A percentile compares a stretch with the other conserved stretches of the same genome.
Evolutionary conservation across 2,329 filamentous ascomycete genomes (phyloP).

Genomic region (Botrytis medusae): DNA sequence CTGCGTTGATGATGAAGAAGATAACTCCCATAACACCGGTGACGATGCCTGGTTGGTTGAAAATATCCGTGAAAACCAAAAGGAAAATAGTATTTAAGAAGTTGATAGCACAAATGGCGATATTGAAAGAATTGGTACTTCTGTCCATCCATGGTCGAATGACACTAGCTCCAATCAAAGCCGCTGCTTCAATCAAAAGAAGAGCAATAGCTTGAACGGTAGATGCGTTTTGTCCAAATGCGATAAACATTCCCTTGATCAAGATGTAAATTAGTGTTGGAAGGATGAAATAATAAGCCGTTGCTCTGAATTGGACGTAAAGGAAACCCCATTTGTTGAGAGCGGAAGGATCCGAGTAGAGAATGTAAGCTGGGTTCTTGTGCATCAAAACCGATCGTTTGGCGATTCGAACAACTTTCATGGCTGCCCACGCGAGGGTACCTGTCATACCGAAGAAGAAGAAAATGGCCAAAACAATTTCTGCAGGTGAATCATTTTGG

Average conservation of each 20-base stretch:
- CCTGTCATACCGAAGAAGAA: conserved; percentile 79
- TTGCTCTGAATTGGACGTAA: conserved; percentile 94
- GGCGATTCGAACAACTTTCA: conserved; percentile 86
- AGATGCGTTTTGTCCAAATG: conserved; percentile 69
- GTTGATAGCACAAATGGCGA: conserved; percentile 85
- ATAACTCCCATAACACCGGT: conserved; percentile 86
- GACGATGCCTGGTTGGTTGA: conserved; percentile 78
- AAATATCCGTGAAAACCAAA: conserved; percentile 83
- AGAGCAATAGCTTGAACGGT: conserved; percentile 78
- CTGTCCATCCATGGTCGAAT: conserved; percentile 98
- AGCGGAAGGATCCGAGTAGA: conserved; percentile 91
- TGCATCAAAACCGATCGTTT: conserved; percentile 87
- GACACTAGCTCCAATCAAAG: conserved; percentile 75
- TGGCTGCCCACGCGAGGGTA: conserved; percentile 81
- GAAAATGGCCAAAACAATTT: conserved; percentile 83
- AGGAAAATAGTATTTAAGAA: conserved; percentile 89
- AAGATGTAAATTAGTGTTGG: conserved; percentile 75
- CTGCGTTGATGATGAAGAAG: conserved; percentile 84
- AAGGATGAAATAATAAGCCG: conserved; percentile 92
- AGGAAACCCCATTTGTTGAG: conserved; percentile 98
- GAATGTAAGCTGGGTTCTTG: conserved; percentile 94
- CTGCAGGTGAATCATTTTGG: conserved; percentile 76
- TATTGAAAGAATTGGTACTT: conserved; percentile 96
- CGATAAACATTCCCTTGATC: conserved; percentile 88
- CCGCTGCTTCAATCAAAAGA: conserved; percentile 76